phyloP scores from a whole-genome alignment of 768 basidiomycete species.

The Hypholoma fasciculare region DNA sequence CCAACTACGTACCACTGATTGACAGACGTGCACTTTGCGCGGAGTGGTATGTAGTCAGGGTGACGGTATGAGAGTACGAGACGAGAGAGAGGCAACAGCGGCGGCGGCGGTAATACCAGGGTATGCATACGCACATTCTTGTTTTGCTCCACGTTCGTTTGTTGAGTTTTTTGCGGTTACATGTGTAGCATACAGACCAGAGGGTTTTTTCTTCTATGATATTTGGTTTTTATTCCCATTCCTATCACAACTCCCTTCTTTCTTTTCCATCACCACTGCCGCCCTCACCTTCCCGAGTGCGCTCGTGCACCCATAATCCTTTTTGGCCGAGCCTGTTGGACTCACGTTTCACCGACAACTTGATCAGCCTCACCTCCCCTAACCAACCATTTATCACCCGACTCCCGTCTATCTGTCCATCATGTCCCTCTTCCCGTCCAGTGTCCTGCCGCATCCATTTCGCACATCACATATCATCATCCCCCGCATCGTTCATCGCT shows the following conservation, averaged over 20 bases:
- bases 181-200: conserved; percentile 21
- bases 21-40: conserved; percentile 1
- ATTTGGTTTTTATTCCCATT: conserved; percentile 18
- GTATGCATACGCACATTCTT: conserved; percentile 15
- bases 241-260: neutral
- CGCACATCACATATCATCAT: neutral
- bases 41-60: neutral
- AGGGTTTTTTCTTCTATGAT: conserved; percentile 18
- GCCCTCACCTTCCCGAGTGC: neutral
- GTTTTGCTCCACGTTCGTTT: conserved; percentile 6
- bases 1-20: conserved; percentile 1
- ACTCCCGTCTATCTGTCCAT: neutral
- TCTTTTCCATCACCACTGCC: neutral
- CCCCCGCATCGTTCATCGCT: neutral
- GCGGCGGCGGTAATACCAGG: neutral
- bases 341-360: neutral
- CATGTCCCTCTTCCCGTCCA: neutral
- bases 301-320: neutral
- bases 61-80: conserved; percentile 3
- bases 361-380: neutral
- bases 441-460: neutral
- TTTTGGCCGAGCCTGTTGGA: too few relatives aligned
- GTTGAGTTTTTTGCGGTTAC: conserved; percentile 9
- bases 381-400: neutral
- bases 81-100: neutral